Percentiles rank a stretch among this genome's conserved stretches.
Conservation (phyloP, 2,329 filamentous ascomycete genomes). For the Beauveria scarabaeidicola region DNA sequence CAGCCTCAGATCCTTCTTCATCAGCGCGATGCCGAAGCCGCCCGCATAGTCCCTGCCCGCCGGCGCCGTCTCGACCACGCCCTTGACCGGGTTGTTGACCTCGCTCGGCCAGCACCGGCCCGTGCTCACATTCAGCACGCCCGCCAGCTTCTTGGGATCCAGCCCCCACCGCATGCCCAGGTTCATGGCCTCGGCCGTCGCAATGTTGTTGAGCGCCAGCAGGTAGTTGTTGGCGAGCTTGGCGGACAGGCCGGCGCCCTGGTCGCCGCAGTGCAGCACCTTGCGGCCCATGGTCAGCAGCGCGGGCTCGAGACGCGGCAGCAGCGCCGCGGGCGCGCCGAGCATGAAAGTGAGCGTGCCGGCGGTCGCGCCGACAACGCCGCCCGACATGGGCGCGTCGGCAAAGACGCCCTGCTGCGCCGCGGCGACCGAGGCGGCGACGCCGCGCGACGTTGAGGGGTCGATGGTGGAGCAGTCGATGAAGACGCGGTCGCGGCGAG, state of each 20-base stretch:
- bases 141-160: slow-evolving; percentile 58
- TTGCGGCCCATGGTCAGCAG: slow-evolving; percentile 78
- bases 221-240: slow-evolving; percentile 98
- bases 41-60: slow-evolving; percentile 68
- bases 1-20: slow-evolving; percentile 71
- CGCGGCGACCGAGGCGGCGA: slow-evolving; percentile 59
- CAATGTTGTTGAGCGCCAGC: slow-evolving; percentile 83
- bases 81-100: slow-evolving; percentile 88
- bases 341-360: slow-evolving; percentile 96
- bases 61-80: slow-evolving; percentile 69
- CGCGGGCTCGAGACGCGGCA: slow-evolving; percentile 58
- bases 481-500: slow-evolving; percentile 61
- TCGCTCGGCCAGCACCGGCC: slow-evolving; percentile 96
- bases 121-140: slow-evolving; percentile 86
- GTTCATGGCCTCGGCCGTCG: slow-evolving; percentile 58
- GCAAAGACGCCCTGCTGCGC: slow-evolving; percentile 69
- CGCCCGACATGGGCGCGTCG: slow-evolving; percentile 94
- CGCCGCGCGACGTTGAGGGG: slow-evolving; percentile 69
- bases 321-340: slow-evolving; percentile 54
- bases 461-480: slow-evolving; percentile 98
- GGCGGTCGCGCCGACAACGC: slow-evolving; percentile 81
- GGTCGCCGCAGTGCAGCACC: slow-evolving; percentile 75
- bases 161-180: slow-evolving; percentile 53
- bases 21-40: slow-evolving; percentile 68
- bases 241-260: slow-evolving; percentile 78